Conservation (phyloP, 208 protist genomes). For the Leishmania guyanensis region DNA sequence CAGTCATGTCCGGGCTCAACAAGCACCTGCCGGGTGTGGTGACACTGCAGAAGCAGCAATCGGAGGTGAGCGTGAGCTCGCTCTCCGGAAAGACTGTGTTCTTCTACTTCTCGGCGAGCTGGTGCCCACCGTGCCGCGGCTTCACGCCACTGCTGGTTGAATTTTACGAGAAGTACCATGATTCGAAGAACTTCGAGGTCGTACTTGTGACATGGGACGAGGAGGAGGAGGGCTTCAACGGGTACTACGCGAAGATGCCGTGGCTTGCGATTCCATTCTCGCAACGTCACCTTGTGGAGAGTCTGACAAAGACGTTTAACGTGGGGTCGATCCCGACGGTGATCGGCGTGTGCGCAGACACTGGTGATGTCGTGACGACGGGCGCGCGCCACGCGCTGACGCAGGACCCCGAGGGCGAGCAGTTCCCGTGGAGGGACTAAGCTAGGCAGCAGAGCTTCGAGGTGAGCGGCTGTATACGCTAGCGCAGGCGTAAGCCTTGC, state of each 20-base stretch:
- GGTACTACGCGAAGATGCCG: constrained; percentile 86
- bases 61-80: constrained; percentile 16
- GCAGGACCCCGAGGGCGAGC: constrained; percentile 61
- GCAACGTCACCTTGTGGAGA: constrained; percentile 34
- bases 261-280: constrained; percentile 76
- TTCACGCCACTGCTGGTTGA: constrained; percentile 89
- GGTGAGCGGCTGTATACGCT: neutral
- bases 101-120: constrained; percentile 93
- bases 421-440: constrained; percentile 63
- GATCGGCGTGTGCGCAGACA: constrained; percentile 76
- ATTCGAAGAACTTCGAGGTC: constrained; percentile 88
- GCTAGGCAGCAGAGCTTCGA: neutral
- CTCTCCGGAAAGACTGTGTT: constrained; percentile 67
- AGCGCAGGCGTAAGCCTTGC: neutral
- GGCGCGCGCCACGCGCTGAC: constrained; percentile 51
- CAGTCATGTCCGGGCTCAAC: constrained; percentile 17
- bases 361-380: constrained; percentile 62
- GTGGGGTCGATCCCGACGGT: constrained; percentile 82
- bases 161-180: constrained; percentile 77
- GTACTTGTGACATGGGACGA: constrained; percentile 80
- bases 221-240: constrained; percentile 65
- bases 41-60: constrained; percentile 16
- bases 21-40: constrained; percentile 6
- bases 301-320: constrained; percentile 50
- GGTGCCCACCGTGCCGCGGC: constrained; percentile 93